Evolutionary conservation across 2,329 filamentous ascomycete species (phyloP).

Genomic region (Claviceps africana): DNA sequence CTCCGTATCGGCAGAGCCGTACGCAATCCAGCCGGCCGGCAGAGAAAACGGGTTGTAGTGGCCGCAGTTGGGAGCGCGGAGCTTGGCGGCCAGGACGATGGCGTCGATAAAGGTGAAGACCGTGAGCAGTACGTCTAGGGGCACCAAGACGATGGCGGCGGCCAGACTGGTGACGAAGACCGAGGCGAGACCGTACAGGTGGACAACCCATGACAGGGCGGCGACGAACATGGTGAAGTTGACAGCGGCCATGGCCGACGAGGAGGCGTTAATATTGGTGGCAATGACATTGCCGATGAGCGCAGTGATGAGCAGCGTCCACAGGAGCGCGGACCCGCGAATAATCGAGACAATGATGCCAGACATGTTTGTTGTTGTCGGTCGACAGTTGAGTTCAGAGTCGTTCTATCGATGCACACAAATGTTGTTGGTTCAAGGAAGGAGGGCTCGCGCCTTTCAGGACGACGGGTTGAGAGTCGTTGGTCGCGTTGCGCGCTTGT

Average conservation of each 20-base stretch:
- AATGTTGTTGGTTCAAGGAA: not conserved
- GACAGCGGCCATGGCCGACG: slow-evolving; percentile 31
- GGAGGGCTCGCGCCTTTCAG: not conserved
- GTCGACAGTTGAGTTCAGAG: not conserved
- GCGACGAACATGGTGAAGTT: slow-evolving; percentile 59
- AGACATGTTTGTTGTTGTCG: slow-evolving; percentile 11
- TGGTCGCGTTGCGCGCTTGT: not conserved
- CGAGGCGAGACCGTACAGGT: slow-evolving; percentile 47
- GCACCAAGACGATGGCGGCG: slow-evolving; percentile 37
- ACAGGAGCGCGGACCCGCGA: slow-evolving; percentile 36
- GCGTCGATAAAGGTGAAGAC: slow-evolving; percentile 59
- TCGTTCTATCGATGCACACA: not conserved
- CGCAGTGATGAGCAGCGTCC: slow-evolving; percentile 38
- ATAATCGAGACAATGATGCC: slow-evolving; percentile 30
- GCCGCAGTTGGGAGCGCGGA: slow-evolving; percentile 54
- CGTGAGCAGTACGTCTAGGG: slow-evolving; percentile 43
- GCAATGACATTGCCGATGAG: slow-evolving; percentile 46
- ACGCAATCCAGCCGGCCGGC: slow-evolving; percentile 42
- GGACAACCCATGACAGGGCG: slow-evolving; percentile 49
- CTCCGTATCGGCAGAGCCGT: slow-evolving; percentile 41
- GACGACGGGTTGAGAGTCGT: not conserved
- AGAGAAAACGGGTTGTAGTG: slow-evolving; percentile 25
- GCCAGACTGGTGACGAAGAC: slow-evolving; percentile 38
- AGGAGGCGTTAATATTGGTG: slow-evolving; percentile 29
- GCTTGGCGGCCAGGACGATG: slow-evolving; percentile 56